Percentiles rank a stretch among this genome's conserved stretches.
These are phyloP conservation scores for Fragilariopsis cylindrus DNA, from an alignment of 108 stramenopile species.

Conservation along the genomic window DNA sequence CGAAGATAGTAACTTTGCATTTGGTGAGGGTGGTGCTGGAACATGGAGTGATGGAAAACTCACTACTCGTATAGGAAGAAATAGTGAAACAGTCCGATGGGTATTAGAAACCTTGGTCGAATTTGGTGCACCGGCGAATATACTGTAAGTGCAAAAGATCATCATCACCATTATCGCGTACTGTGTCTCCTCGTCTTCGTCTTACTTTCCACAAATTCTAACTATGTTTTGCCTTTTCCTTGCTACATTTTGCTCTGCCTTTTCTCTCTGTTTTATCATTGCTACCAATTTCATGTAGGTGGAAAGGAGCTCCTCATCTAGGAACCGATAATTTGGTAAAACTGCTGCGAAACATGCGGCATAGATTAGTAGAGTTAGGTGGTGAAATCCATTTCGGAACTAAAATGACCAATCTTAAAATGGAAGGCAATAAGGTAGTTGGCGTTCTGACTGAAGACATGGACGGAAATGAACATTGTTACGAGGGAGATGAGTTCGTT, in stretches of 20 bases:
- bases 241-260: no score
- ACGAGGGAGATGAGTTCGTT: constrained; percentile 74
- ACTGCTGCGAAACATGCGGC: constrained; percentile 80
- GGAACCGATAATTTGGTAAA: constrained; percentile 93
- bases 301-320: constrained; percentile 91
- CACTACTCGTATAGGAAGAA: constrained; percentile 91
- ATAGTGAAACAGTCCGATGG: constrained; percentile 71
- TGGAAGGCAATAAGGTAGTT: constrained; percentile 35
- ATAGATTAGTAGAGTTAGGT: constrained; percentile 58
- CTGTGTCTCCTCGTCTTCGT: no score
- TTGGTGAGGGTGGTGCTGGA: constrained; percentile 96
- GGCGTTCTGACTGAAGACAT: constrained; percentile 18
- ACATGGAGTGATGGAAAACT: constrained; percentile 97
- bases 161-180: neutral
- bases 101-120: constrained; percentile 85
- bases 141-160: constrained; percentile 42
- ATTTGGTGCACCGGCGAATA: constrained; percentile 85
- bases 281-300: neutral
- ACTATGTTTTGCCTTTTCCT: no score
- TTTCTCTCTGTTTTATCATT: no score
- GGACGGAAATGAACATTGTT: constrained; percentile 18
- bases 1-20: constrained; percentile 85
- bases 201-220: no score
- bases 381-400: constrained; percentile 86
- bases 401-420: constrained; percentile 58